Percentiles rank a stretch among this genome's conserved stretches.
Conservation (phyloP, 139 green algal species). For the Tetradesmus obliquus region DNA sequence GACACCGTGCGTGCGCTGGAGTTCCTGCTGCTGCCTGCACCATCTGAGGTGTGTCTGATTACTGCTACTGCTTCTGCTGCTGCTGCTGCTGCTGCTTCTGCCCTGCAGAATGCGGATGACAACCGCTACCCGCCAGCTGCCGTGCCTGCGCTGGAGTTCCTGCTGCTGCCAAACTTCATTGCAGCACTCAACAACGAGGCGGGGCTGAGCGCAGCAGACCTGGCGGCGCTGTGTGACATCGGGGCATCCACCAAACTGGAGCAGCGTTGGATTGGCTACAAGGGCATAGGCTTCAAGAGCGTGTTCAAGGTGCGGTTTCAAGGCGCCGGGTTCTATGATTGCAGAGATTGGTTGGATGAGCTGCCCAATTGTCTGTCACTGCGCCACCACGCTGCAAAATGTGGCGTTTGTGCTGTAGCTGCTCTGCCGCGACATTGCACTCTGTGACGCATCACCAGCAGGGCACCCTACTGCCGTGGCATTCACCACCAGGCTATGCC, state of each 20-base stretch:
- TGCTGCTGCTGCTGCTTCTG: not conserved
- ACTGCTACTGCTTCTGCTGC: not conserved
- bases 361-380: too few species aligned
- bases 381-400: too few species aligned
- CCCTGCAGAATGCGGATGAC: conserved; percentile 50
- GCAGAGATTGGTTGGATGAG: too few species aligned
- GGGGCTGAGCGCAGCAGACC: conserved; percentile 4
- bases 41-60: not conserved
- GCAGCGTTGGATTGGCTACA: conserved; percentile 33
- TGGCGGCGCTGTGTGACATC: conserved; percentile 30
- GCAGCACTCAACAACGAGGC: conserved; percentile 19
- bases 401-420: too few species aligned
- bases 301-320: too few species aligned
- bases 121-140: conserved; percentile 23
- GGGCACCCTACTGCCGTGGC: too few species aligned
- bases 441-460: too few species aligned
- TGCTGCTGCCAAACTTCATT: conserved; percentile 7
- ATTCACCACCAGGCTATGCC: too few species aligned
- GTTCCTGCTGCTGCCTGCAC: not conserved
- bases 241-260: conserved; percentile 14
- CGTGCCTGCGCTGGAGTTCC: conserved; percentile 38
- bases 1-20: too few species aligned
- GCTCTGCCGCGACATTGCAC: too few species aligned
- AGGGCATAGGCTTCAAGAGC: conserved; percentile 61
- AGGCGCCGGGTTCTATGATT: too few species aligned